Conservation (phyloP, 371 early-diverging fungal species). For the Smittium mucronatum region DNA sequence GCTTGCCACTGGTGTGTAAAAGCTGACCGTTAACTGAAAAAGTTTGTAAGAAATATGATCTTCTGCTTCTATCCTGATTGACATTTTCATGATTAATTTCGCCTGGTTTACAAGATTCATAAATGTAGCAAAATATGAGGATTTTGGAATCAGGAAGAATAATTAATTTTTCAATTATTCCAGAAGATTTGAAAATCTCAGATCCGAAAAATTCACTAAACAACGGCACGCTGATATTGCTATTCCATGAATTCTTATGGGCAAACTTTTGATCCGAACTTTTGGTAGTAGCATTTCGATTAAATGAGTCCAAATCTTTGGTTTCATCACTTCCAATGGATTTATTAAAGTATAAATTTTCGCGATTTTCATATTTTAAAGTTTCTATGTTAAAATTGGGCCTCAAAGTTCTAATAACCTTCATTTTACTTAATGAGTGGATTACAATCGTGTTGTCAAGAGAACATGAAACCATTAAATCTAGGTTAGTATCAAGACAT, state of each 20-base stretch:
- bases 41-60: neutral
- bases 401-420: neutral
- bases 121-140: neutral
- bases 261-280: too few relatives aligned
- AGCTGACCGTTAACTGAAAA: neutral
- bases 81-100: neutral
- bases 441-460: neutral
- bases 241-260: neutral
- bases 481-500: neutral
- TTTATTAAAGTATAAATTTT: neutral
- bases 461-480: neutral
- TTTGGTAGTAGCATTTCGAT: too few relatives aligned
- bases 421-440: neutral
- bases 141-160: conserved; percentile 1
- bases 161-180: neutral
- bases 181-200: neutral
- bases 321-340: too few relatives aligned
- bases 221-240: neutral
- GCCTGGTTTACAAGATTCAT: neutral
- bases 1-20: neutral
- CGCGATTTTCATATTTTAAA: neutral
- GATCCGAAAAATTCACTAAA: neutral
- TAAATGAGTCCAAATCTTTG: too few relatives aligned
- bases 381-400: neutral
- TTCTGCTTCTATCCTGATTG: neutral